Evolutionary conservation across 2,329 filamentous ascomycete species (phyloP).

Genomic region (Hymenoscyphus repandus): DNA sequence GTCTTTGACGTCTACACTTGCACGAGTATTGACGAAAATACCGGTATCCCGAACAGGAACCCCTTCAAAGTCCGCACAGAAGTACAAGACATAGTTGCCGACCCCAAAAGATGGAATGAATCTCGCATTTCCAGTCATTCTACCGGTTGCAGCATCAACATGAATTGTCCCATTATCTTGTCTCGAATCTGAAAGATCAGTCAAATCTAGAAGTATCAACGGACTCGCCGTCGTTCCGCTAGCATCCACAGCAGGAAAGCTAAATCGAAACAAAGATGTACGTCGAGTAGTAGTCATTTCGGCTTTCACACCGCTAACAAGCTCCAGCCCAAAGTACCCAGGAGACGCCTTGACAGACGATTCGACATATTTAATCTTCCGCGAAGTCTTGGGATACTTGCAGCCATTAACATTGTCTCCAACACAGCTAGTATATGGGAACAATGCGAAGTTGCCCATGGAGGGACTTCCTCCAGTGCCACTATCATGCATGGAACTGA

Average conservation of each 20-base stretch:
- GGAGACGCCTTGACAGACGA: constrained; percentile 51
- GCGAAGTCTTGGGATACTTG: constrained; percentile 44
- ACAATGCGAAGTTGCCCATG: constrained; percentile 42
- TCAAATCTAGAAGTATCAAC: constrained; percentile 59
- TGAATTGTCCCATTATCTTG: constrained; percentile 48
- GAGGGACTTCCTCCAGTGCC: constrained; percentile 42
- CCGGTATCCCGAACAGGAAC: constrained; percentile 43
- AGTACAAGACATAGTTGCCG: constrained; percentile 51
- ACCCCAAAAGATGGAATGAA: constrained; percentile 62
- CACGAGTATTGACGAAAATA: constrained; percentile 53
- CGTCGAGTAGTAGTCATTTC: constrained; percentile 64
- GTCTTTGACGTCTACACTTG: constrained; percentile 40
- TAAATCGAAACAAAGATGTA: constrained; percentile 60
- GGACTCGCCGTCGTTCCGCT: constrained; percentile 38
- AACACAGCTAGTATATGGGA: constrained; percentile 37
- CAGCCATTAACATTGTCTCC: constrained; percentile 50
- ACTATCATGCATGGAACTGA: constrained; percentile 42
- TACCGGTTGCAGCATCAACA: constrained; percentile 49
- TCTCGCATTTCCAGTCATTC: constrained; percentile 54
- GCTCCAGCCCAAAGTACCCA: constrained; percentile 58
- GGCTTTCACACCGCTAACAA: constrained; percentile 50
- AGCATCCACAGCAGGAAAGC: constrained; percentile 41
- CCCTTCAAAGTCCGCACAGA: background rate
- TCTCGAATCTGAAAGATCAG: constrained; percentile 56
- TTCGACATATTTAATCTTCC: constrained; percentile 39